These are phyloP conservation scores for Syncephalastrum sp. DNA, from an alignment of 371 early-diverging fungal species.

Conservation along the genomic window DNA sequence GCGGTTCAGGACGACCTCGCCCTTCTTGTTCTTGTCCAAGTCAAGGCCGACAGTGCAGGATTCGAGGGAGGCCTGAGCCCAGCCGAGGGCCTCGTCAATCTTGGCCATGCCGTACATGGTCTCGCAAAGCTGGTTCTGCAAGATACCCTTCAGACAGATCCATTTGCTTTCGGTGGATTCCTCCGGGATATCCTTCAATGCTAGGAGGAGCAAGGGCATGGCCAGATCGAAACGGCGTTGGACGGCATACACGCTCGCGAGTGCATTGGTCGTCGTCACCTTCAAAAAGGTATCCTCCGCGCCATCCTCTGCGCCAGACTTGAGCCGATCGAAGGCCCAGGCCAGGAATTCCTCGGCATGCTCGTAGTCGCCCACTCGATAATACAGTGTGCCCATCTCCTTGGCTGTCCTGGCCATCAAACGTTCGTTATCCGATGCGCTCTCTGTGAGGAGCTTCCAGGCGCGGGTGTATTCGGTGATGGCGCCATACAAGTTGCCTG, in stretches of 20 bases:
- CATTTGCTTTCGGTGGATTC: constrained; percentile 4
- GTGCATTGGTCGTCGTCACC: constrained; percentile 27
- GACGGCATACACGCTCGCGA: constrained; percentile 49
- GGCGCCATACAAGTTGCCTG: constrained; percentile 45
- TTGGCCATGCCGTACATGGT: constrained; percentile 44
- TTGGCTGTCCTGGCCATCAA: constrained; percentile 29
- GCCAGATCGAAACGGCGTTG: constrained; percentile 44
- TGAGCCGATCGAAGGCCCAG: constrained; percentile 38
- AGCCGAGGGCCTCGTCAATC: constrained; percentile 49
- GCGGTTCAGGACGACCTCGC: constrained; percentile 3
- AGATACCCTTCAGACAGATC: constrained; percentile 43
- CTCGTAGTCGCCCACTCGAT: constrained; percentile 49
- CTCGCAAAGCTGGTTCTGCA: constrained; percentile 51
- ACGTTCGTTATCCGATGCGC: background rate
- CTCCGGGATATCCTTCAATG: constrained; percentile 34
- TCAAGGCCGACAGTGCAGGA: constrained; percentile 20
- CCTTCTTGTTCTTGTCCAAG: background rate
- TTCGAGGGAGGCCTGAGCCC: constrained; percentile 51
- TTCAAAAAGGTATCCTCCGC: constrained; percentile 10
- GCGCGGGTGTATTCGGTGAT: constrained; percentile 41
- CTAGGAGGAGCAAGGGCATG: constrained; percentile 38
- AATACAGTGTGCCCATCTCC: constrained; percentile 52
- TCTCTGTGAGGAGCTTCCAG: constrained; percentile 33
- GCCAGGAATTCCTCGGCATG: constrained; percentile 52
- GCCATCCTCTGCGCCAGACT: constrained; percentile 3